Evolutionary conservation across 2,329 filamentous ascomycete genomes (phyloP), one percentile per base, ranked within the genome.

Genomic region (Cladosporium sp.): DNA sequence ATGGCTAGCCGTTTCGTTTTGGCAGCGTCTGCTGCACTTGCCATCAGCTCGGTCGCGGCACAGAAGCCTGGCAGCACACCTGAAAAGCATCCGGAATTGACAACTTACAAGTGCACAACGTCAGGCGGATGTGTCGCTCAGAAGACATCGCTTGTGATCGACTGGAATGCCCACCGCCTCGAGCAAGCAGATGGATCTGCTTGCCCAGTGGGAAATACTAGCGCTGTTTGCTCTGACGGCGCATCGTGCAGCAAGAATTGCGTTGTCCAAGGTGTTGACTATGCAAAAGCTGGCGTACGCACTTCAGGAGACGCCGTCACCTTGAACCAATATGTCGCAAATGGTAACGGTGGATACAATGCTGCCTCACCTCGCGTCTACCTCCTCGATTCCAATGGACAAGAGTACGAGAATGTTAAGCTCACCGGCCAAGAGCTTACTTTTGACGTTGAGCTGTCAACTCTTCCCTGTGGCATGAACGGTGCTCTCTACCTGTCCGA

Each of bases 361-460:
- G 45, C 51, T 12, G 44, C 56, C 15, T 58, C 58, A 2, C 58
- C 61, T 12, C 80, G 86, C 65, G 72, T 86, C 28, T 89, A 87
- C 69, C 78, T 89, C 60, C 81, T 89, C 74, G 79, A 80, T 9
- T 63, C 71, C 64, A 74, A 78, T 52, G 80, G 84, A 45, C 77
- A 76, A 64, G 81, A 79, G 59, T 89, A 89, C 71, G 75, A 87
- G 73, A 79, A 80, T 67, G 85, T 88, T 73, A 78, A 82, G 59
- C 76, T 88, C 57, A 76, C 84, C 47, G 82, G 82, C 71, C 80
- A 85, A 66, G 86, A 89, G 72, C 84, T 89, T 73, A 84, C 83
- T 57, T 88, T 89, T 61, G 85, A 88, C 56, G 85, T 88, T 17
- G 86, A 89, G 68, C 81, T 87, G 36, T 88, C 85, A 40, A 80